phyloP scores from a whole-genome alignment of 352 stramenopile species.

The Pythium pectinolyticum region DNA sequence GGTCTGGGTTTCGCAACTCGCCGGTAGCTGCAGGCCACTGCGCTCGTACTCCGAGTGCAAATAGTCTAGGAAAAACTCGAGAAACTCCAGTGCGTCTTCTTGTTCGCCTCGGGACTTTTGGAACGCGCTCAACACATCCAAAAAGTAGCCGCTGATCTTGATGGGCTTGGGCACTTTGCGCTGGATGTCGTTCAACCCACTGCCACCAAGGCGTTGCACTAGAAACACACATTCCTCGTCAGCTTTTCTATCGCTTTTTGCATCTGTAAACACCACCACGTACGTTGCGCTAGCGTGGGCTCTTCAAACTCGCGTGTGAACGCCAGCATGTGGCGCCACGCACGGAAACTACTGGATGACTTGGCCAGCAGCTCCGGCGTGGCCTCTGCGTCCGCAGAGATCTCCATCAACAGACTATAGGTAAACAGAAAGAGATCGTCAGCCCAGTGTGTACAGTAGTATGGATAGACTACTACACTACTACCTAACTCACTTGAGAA shows the following conservation, averaged over 20 bases:
- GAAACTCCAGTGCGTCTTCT: slow-evolving; percentile 83
- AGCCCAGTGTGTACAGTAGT: not conserved
- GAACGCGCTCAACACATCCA: slow-evolving; percentile 80
- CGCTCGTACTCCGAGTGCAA: slow-evolving; percentile 82
- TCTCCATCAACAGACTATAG: slow-evolving; percentile 58
- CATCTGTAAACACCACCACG: slow-evolving; percentile 23
- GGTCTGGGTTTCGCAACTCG: slow-evolving; percentile 62
- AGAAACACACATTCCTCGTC: not conserved
- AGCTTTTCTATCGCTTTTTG: not conserved
- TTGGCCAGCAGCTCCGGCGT: slow-evolving; percentile 46
- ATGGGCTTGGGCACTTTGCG: slow-evolving; percentile 68
- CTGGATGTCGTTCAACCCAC: slow-evolving; percentile 33
- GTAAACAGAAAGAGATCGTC: not conserved
- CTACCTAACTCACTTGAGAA: slow-evolving; percentile 62
- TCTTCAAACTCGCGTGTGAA: slow-evolving; percentile 85
- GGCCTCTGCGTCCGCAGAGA: slow-evolving; percentile 50
- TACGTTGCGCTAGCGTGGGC: slow-evolving; percentile 64
- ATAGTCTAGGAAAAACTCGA: slow-evolving; percentile 86
- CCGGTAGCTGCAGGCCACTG: slow-evolving; percentile 57
- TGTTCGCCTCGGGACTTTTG: slow-evolving; percentile 81
- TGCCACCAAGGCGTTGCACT: slow-evolving; percentile 28
- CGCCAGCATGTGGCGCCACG: slow-evolving; percentile 75
- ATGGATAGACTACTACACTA: not conserved
- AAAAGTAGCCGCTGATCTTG: slow-evolving; percentile 79
- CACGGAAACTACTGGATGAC: slow-evolving; percentile 58